phyloP scores from a whole-genome alignment of 306 rosid genomes.

The Ormosia semicastrata region DNA sequence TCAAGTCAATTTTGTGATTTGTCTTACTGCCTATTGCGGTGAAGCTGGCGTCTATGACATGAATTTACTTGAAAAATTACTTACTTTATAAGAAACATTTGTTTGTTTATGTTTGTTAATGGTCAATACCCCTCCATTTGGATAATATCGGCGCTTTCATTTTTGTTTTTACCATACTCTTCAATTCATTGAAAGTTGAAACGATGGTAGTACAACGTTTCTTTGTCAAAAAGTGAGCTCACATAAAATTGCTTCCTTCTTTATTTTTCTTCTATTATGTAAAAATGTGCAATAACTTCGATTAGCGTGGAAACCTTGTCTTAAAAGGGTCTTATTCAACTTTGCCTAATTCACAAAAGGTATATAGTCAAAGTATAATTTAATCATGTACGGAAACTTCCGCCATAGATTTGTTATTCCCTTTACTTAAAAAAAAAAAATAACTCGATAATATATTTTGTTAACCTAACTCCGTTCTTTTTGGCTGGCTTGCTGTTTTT shows the following conservation, averaged over 20 bases:
- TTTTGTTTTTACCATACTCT: constrained; percentile 7
- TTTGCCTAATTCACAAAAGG: neutral
- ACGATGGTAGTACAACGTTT: neutral
- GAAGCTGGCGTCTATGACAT: constrained; percentile 20
- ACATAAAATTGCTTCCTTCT: neutral
- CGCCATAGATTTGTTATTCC: neutral
- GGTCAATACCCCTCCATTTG: neutral
- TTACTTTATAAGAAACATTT: neutral
- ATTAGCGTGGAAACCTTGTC: constrained; percentile 16
- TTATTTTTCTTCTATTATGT: too few species aligned
- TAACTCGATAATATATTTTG: neutral
- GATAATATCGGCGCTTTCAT: neutral
- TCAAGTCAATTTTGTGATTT: neutral
- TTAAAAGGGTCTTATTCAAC: constrained; percentile 11
- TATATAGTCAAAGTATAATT: constrained; percentile 32
- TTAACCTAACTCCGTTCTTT: neutral
- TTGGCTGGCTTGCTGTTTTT: constrained; percentile 3
- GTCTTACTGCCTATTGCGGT: neutral
- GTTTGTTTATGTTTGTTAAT: neutral
- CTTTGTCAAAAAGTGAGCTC: neutral
- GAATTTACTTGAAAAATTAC: neutral
- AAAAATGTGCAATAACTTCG: neutral
- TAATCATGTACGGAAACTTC: constrained; percentile 28
- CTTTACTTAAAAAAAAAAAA: neutral
- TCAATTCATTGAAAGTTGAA: neutral